A percentile compares a stretch with the other conserved stretches of the same genome.
phyloP scores from a whole-genome alignment of 768 basidiomycete genomes.

The Podaxis sp. region DNA sequence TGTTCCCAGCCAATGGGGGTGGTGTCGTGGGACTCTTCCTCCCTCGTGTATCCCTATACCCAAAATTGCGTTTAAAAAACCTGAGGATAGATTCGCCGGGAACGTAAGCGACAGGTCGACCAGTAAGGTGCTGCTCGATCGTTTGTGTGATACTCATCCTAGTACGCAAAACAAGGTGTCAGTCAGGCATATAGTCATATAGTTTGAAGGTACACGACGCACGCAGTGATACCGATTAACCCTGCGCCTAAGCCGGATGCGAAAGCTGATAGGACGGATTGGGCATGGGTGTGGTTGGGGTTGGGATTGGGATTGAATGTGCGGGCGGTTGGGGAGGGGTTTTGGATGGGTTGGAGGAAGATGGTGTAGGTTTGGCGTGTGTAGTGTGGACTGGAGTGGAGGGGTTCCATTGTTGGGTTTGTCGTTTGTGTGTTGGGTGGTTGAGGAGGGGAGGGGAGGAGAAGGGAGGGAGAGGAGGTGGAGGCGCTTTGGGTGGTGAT shows the following conservation, averaged over 20 bases:
- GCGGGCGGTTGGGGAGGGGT: background rate
- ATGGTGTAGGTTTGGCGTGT: background rate
- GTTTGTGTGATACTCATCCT: slow-evolving; percentile 5
- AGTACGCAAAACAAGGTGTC: background rate
- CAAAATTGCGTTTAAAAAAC: background rate
- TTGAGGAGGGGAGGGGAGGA: background rate
- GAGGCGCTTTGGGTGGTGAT: background rate
- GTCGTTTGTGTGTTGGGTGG: background rate
- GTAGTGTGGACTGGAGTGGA: background rate
- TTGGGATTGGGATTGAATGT: background rate
- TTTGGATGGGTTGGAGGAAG: slow-evolving; percentile 2
- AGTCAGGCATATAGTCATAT: background rate
- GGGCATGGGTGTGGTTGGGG: background rate
- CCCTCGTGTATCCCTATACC: too few relatives aligned
- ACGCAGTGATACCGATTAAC: slow-evolving; percentile 1
- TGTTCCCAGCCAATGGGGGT: too few relatives aligned
- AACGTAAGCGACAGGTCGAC: background rate
- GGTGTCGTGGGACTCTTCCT: too few relatives aligned
- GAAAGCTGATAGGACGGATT: background rate
- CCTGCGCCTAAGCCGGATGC: background rate
- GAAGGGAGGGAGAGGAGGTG: background rate
- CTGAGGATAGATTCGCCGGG: background rate
- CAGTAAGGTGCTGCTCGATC: slow-evolving; percentile 3
- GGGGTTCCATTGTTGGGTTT: background rate
- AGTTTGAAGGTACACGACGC: background rate